Evolutionary conservation across 2,329 filamentous ascomycete genomes (phyloP).

Genomic region (Paraconiothyrium sp.): DNA sequence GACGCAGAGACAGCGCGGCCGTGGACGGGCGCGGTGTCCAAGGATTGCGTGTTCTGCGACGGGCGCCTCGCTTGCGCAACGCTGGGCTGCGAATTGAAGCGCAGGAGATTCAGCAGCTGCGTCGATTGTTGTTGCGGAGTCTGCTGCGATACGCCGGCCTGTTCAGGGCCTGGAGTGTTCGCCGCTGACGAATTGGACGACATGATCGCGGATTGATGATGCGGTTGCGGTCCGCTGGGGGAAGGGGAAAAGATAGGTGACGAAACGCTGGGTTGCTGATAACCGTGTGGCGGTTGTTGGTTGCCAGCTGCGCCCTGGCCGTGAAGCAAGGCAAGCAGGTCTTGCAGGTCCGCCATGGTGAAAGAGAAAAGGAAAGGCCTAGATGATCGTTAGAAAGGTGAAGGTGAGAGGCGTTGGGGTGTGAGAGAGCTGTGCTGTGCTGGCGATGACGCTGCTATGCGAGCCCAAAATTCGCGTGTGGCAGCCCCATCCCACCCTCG

Average conservation of each 20-base stretch:
- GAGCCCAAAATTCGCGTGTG: slow-evolving; percentile 24
- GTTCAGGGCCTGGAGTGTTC: slow-evolving; percentile 53
- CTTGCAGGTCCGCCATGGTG: slow-evolving; percentile 55
- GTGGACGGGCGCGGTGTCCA: slow-evolving; percentile 34
- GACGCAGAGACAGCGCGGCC: slow-evolving; percentile 61
- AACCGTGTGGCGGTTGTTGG: slow-evolving; percentile 43
- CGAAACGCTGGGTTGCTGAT: slow-evolving; percentile 66
- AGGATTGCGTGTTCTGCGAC: slow-evolving; percentile 36
- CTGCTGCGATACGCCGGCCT: slow-evolving; percentile 54
- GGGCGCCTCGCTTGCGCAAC: slow-evolving; percentile 48
- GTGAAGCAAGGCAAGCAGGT: slow-evolving; percentile 56
- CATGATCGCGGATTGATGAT: slow-evolving; percentile 66
- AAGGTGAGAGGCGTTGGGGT: slow-evolving; percentile 16
- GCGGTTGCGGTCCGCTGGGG: slow-evolving; percentile 62
- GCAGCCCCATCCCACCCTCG: slow-evolving; percentile 20
- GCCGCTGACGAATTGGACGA: slow-evolving; percentile 63
- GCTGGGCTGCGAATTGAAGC: slow-evolving; percentile 64
- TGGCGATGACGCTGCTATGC: slow-evolving; percentile 21
- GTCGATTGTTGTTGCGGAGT: slow-evolving; percentile 55
- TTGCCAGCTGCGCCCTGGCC: slow-evolving; percentile 38
- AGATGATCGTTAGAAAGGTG: slow-evolving; percentile 17
- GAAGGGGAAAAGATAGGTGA: slow-evolving; percentile 68
- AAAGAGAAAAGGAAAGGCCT: slow-evolving; percentile 32
- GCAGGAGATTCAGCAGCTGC: slow-evolving; percentile 71
- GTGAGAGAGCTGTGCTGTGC: slow-evolving; percentile 17